phyloP scores from a whole-genome alignment of 1,284 basidiomycete species.

The Pyrrhoderma lamaoense region DNA sequence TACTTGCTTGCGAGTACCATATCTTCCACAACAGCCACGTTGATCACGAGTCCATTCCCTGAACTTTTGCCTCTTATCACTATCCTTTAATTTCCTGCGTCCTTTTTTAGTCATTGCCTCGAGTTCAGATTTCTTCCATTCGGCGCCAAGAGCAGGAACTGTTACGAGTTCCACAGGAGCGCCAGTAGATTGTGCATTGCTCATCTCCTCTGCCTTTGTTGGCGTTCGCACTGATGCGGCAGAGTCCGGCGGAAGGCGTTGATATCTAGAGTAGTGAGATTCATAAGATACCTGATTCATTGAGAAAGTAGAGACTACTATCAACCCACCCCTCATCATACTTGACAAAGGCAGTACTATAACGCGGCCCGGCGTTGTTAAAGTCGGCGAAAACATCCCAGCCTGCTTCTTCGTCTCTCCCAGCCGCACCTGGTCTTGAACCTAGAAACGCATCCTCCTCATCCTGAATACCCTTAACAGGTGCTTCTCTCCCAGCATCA shows the following conservation, averaged over 20 bases:
- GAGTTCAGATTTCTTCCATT: constrained; percentile 77
- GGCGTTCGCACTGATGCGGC: constrained; percentile 12
- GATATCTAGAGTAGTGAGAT: constrained; percentile 24
- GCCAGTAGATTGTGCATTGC: constrained; percentile 21
- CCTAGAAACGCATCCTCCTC: constrained; percentile 38
- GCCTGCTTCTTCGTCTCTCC: constrained; percentile 28
- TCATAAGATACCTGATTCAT: background rate
- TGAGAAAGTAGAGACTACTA: background rate
- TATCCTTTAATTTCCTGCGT: constrained; percentile 49
- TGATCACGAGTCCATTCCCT: constrained; percentile 68
- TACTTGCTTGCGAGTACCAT: constrained; percentile 63
- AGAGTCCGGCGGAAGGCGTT: constrained; percentile 22
- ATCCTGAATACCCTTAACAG: constrained; percentile 64
- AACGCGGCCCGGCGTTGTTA: constrained; percentile 79
- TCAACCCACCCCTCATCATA: constrained; percentile 26
- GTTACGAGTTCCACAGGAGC: constrained; percentile 75
- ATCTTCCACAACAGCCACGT: constrained; percentile 67
- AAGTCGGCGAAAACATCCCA: constrained; percentile 91
- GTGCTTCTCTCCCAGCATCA: constrained; percentile 58
- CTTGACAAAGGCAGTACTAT: constrained; percentile 52
- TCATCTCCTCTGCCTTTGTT: constrained; percentile 33
- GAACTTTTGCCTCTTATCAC: constrained; percentile 51
- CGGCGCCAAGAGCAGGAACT: constrained; percentile 79
- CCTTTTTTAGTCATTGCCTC: constrained; percentile 65
- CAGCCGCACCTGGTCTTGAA: background rate